A percentile compares a stretch with the other conserved stretches of the same genome.
These are phyloP conservation scores for Rhodomyrtus psidioides DNA, from an alignment of 441 rosid species.

Conservation along the genomic window DNA sequence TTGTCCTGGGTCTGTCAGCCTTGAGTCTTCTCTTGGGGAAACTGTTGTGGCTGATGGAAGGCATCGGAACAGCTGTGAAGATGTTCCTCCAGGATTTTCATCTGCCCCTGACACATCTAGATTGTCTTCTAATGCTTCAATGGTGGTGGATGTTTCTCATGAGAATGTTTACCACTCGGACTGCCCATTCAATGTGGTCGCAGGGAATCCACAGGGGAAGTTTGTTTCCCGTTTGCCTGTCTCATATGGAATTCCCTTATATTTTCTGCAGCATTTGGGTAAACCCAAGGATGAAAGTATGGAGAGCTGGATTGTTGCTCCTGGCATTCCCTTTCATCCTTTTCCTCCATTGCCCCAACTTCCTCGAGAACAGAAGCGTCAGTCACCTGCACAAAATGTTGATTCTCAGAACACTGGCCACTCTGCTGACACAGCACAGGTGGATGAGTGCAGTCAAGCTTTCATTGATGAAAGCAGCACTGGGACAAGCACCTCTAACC, in stretches of 20 bases:
- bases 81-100: conserved; percentile 84
- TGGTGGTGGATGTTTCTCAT: conserved; percentile 12
- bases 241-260: conserved; percentile 80
- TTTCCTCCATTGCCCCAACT: conserved; percentile 87
- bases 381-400: neutral
- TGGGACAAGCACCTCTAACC: conserved; percentile 23
- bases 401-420: conserved; percentile 9
- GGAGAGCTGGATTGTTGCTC: conserved; percentile 65
- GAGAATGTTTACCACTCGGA: conserved; percentile 9
- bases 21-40: conserved; percentile 16
- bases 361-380: conserved; percentile 29
- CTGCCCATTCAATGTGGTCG: conserved; percentile 20
- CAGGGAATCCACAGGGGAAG: conserved; percentile 51
- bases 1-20: conserved; percentile 14
- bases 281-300: conserved; percentile 33
- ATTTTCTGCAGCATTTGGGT: conserved; percentile 53
- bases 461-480: conserved; percentile 20
- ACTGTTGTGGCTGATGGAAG: conserved; percentile 14
- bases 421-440: conserved; percentile 14
- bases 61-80: conserved; percentile 31
- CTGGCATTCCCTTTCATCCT: conserved; percentile 83
- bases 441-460: conserved; percentile 14
- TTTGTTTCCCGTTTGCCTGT: conserved; percentile 59
- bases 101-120: conserved; percentile 25
- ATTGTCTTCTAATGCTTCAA: conserved; percentile 24